Base-by-base conservation (phyloP, 352 stramenopile genomes). In the Phytophthora fragariae region DNA sequence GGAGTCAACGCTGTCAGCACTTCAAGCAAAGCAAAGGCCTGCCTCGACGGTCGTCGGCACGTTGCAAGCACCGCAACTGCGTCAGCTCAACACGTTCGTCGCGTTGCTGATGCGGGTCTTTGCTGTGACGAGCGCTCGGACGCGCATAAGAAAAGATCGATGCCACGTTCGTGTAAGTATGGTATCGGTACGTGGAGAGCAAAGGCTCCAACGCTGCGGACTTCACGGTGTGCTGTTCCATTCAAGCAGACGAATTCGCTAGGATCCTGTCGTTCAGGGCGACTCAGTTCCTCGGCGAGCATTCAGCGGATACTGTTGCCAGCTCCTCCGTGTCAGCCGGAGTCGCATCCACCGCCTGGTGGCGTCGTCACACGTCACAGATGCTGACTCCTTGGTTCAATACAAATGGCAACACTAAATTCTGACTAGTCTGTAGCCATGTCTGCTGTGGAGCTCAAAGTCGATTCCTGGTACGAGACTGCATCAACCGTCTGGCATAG, bases 331-430 rank as follows among this genome's bases (percentile, higher is more conserved):
- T 63, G 57, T 8, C 52, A 62, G 52, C 50, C 35, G 50, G 61
- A 60, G 47, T 21, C 21, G 37, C 44, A 68, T 52, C 69, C 57
- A 57, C 57, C 64, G 37, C 62, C 37, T 74, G 65, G 65, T 66
- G 53, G 70, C 56, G 50, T 17, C 69, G 64, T 14, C 72, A 79
- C 72, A 72, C 72, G 61, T 79, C 57, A 64, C 67, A 78, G 66
- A 62, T 72, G 39, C 54, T 71, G 66, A 63, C 62, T 68, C 27
- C 62, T 27, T 24, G 3, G 5, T 0, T 1, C 21, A 15, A 44
- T 69, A 65, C 58, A 72, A 74, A 57, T 33, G 3, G 9, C 21
- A 50, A 65, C 4, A 33, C n/a, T 74, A 70, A 70, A 64, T 69
- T 72, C 68, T 62, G 68, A 72, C 55, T 66, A 55, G 24, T 54